Evolutionary conservation across 768 basidiomycete genomes (phyloP).

Genomic region (Leccinum broughii): DNA sequence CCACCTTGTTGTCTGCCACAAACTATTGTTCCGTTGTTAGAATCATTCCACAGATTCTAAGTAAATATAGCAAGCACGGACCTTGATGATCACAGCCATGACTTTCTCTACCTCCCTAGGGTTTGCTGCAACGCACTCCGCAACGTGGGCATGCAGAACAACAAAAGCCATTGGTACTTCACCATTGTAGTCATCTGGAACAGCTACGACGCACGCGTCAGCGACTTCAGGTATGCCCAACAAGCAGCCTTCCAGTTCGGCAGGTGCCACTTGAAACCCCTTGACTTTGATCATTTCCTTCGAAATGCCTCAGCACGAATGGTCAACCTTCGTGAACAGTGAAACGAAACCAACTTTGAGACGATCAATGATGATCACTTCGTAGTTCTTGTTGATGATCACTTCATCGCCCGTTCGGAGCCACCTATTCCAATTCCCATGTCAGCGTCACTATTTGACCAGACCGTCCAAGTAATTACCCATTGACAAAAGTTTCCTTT

Average conservation of each 20-base stretch:
- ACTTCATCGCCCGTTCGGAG: constrained; percentile 69
- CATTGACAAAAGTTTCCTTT: constrained; percentile 65
- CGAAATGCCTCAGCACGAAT: constrained; percentile 9
- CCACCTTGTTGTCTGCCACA: constrained; percentile 53
- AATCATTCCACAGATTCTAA: background rate
- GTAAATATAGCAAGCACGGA: constrained; percentile 21
- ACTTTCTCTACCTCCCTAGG: constrained; percentile 35
- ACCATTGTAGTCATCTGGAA: constrained; percentile 69
- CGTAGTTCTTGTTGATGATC: constrained; percentile 49
- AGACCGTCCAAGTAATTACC: constrained; percentile 43
- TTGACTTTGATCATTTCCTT: constrained; percentile 69
- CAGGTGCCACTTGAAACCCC: constrained; percentile 76
- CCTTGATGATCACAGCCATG: constrained; percentile 50
- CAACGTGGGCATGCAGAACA: constrained; percentile 46
- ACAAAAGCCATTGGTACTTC: constrained; percentile 73
- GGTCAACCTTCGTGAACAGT: background rate
- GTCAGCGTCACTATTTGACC: background rate
- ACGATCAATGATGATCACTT: constrained; percentile 63
- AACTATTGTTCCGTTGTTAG: constrained; percentile 35
- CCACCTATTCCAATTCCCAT: constrained; percentile 61
- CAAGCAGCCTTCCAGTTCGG: constrained; percentile 71
- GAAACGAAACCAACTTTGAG: constrained; percentile 47
- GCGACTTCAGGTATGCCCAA: constrained; percentile 58
- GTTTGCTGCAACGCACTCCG: constrained; percentile 33
- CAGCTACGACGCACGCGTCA: constrained; percentile 63